phyloP scores from a whole-genome alignment of 768 basidiomycete genomes.

The Psilocybe subaeruginosa region DNA sequence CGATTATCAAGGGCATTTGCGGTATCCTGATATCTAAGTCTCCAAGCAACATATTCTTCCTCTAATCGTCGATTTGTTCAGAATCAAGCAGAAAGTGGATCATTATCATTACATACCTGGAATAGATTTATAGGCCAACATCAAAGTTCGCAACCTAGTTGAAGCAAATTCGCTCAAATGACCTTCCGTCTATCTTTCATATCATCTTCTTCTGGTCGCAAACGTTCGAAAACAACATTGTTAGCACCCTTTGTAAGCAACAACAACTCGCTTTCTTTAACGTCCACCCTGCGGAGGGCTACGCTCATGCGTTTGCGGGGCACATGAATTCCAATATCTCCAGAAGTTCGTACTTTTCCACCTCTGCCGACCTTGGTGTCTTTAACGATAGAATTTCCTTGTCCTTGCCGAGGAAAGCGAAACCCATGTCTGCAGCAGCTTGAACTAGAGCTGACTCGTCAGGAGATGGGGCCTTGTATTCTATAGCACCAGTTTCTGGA shows the following conservation, averaged over 20 bases:
- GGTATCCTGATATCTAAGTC: conserved; percentile 77
- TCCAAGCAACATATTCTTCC: conserved; percentile 80
- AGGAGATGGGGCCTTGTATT: conserved; percentile 95
- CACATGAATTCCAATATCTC: conserved; percentile 96
- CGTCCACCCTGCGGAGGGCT: conserved; percentile 73
- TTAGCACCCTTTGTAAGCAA: conserved; percentile 91
- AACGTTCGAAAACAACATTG: conserved; percentile 92
- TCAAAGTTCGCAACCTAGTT: conserved; percentile 86
- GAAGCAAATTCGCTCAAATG: conserved; percentile 88
- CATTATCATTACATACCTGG: conserved; percentile 45
- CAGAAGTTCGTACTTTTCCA: conserved; percentile 86
- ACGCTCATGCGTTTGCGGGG: conserved; percentile 95
- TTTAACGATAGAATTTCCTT: conserved; percentile 73
- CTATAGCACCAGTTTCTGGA: conserved; percentile 67
- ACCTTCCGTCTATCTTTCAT: conserved; percentile 75
- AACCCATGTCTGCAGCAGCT: conserved; percentile 94
- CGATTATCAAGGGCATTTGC: conserved; percentile 76
- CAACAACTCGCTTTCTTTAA: conserved; percentile 59
- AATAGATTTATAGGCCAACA: conserved; percentile 87
- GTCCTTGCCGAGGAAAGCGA: conserved; percentile 89
- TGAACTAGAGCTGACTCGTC: conserved; percentile 98
- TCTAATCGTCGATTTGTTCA: conserved; percentile 39
- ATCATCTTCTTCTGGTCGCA: conserved; percentile 64
- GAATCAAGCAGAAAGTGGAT: background rate
- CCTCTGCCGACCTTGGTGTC: conserved; percentile 68